Evolutionary conservation across 148 eudicot genomes (phyloP).

Genomic region (Rhododendron vialii): DNA sequence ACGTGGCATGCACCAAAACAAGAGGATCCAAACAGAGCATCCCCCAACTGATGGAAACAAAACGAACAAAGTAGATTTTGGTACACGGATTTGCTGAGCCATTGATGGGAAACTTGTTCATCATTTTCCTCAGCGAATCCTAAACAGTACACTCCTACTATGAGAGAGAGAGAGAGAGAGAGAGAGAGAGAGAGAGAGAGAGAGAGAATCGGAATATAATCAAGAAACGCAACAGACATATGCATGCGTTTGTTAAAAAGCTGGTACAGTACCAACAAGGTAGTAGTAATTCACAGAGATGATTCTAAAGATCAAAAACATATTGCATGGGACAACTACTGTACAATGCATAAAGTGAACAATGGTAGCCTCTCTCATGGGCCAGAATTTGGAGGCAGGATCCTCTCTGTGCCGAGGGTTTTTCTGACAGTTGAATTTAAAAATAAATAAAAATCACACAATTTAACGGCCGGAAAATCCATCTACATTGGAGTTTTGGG

Average conservation of each 20-base stretch:
- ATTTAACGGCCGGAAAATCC: no score
- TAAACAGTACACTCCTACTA: neutral
- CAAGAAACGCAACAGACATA: neutral
- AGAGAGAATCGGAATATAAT: neutral
- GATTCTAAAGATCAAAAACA: neutral
- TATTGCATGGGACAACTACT: neutral
- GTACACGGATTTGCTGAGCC: conserved; percentile 7
- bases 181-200: neutral
- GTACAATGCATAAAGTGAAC: neutral
- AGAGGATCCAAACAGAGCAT: neutral
- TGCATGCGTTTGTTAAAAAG: neutral
- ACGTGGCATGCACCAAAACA: neutral
- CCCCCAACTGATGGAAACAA: neutral
- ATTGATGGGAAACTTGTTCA: neutral
- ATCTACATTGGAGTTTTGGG: no score
- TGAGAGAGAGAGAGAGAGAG: no score
- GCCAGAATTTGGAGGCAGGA: neutral
- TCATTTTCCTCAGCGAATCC: neutral
- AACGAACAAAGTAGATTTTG: neutral
- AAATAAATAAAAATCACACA: no score
- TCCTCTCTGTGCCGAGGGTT: no score
- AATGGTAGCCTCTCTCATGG: neutral
- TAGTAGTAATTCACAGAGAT: neutral
- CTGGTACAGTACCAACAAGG: neutral
- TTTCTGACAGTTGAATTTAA: no score